These are phyloP conservation scores for Mycosarcoma mackinlayi DNA, from an alignment of 1,284 basidiomycete species.

Conservation along the genomic window DNA sequence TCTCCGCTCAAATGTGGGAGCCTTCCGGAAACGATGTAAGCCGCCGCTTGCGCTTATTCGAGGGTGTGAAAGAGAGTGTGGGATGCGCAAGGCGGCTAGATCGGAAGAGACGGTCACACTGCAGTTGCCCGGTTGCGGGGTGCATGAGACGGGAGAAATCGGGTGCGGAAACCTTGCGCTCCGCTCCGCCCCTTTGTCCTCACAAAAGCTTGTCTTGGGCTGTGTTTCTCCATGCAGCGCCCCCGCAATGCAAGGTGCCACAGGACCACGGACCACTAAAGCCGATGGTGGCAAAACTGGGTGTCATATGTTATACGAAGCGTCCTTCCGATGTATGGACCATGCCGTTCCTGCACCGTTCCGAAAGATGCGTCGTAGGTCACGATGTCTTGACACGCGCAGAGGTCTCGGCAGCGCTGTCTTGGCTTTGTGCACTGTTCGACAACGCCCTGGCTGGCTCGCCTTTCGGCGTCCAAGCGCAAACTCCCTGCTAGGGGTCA, in stretches of 20 bases:
- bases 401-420: too few species aligned
- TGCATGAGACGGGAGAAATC: slow-evolving; percentile 42
- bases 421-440: slow-evolving; percentile 15
- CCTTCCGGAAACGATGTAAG: not conserved
- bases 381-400: too few species aligned
- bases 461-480: not conserved
- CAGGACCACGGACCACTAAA: slow-evolving; percentile 21
- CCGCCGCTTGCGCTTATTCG: not conserved
- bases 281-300: slow-evolving; percentile 17
- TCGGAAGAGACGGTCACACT: not conserved
- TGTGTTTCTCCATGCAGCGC: not conserved
- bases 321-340: slow-evolving; percentile 10
- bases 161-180: slow-evolving; percentile 10
- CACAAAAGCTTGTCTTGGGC: too few species aligned
- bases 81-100: not conserved
- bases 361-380: too few species aligned
- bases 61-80: slow-evolving; percentile 19
- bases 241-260: not conserved
- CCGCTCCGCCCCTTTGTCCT: not conserved
- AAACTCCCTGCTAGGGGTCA: too few species aligned
- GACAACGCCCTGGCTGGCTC: not conserved
- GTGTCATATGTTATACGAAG: too few species aligned
- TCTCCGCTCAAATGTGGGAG: not conserved
- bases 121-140: slow-evolving; percentile 16
- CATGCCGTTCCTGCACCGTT: slow-evolving; percentile 1